Percentiles rank a stretch among this genome's conserved stretches.
Evolutionary conservation across 768 basidiomycete species (phyloP).

Genomic region (Trametes cingulata): DNA sequence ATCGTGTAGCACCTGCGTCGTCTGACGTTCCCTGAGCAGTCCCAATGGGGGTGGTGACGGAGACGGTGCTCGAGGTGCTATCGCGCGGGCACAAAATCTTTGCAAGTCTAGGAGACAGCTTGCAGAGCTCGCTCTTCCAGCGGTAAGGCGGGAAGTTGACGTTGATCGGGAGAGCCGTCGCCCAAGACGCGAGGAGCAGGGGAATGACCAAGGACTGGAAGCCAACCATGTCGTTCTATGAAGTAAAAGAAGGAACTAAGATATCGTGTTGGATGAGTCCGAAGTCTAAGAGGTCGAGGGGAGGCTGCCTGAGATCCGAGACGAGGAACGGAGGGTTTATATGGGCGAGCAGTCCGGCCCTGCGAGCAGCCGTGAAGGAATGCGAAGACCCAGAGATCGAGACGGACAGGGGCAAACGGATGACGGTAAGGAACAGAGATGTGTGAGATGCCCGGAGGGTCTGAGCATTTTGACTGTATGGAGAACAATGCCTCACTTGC

Average conservation of each 20-base stretch:
- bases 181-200: conserved; percentile 33
- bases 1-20: conserved; percentile 52
- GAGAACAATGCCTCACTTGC: conserved; percentile 15
- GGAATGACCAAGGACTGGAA: conserved; percentile 35
- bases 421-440: conserved; percentile 24
- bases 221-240: conserved; percentile 36
- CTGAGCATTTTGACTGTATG: conserved; percentile 19
- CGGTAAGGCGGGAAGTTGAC: conserved; percentile 40
- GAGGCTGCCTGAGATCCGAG: conserved; percentile 13
- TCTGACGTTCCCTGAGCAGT: conserved; percentile 54
- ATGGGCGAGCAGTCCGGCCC: conserved; percentile 18
- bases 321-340: conserved; percentile 18
- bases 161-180: conserved; percentile 30
- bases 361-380: conserved; percentile 16
- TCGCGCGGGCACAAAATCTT: conserved; percentile 44
- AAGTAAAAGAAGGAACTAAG: conserved; percentile 32
- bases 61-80: conserved; percentile 24
- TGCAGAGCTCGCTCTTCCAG: conserved; percentile 44
- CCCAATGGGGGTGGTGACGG: conserved; percentile 54
- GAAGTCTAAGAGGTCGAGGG: conserved; percentile 13
- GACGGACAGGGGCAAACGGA: conserved; percentile 13
- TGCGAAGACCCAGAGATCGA: conserved; percentile 1
- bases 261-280: conserved; percentile 19
- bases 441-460: conserved; percentile 12
- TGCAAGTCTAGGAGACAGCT: conserved; percentile 41